Evolutionary conservation across 495 filamentous ascomycete genomes (phyloP).

Genomic region (Cladorrhinum samala): DNA sequence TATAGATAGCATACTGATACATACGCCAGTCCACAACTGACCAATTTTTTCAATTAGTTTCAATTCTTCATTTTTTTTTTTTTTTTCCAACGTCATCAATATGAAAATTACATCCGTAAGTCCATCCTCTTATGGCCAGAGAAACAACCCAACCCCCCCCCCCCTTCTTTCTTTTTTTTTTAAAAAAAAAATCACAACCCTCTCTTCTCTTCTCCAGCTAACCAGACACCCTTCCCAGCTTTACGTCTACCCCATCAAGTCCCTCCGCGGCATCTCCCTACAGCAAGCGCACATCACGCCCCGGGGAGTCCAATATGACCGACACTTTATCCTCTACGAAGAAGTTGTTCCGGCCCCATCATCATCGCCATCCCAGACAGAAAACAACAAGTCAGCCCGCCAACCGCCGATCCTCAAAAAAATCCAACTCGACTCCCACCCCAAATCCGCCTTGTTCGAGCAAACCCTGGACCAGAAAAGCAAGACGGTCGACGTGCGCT

Average conservation of each 20-base stretch:
- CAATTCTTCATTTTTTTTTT: not conserved
- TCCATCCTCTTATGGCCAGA: no score
- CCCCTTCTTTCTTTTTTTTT: no score
- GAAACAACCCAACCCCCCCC: no score
- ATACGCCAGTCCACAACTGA: no score
- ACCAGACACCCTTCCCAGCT: constrained; percentile 44
- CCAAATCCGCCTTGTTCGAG: constrained; percentile 62
- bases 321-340: constrained; percentile 71
- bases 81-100: not conserved
- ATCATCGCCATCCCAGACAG: no score
- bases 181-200: not conserved
- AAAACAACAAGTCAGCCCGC: not conserved
- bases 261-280: constrained; percentile 60
- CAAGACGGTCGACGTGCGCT: constrained; percentile 50
- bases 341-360: no score
- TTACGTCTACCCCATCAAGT: constrained; percentile 87
- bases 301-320: constrained; percentile 70
- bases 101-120: constrained; percentile 21
- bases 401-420: constrained; percentile 37
- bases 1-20: no score
- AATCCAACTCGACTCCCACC: constrained; percentile 60
- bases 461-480: no score
- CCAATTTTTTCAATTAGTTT: no score
- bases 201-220: not conserved
- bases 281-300: constrained; percentile 48